A percentile compares a stretch with the other conserved stretches of the same genome.
These are phyloP conservation scores for Blastomyces gilchristii DNA, from an alignment of 2,329 filamentous ascomycete genomes.

Conservation along the genomic window DNA sequence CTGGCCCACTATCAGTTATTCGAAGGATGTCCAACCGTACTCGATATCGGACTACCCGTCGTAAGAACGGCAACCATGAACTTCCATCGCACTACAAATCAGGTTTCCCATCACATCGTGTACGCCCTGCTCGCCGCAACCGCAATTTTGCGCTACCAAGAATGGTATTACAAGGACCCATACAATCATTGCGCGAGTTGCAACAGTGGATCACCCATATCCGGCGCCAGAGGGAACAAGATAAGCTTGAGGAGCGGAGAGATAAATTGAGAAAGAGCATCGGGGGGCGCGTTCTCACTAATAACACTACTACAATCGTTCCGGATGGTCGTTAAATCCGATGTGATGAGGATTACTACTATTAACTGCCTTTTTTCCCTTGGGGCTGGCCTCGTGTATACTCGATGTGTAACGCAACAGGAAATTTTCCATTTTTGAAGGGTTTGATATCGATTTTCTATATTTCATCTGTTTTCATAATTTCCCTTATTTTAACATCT, in stretches of 20 bases:
- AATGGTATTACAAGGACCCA: constrained; percentile 39
- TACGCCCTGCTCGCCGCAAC: constrained; percentile 11
- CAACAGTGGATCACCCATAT: constrained; percentile 38
- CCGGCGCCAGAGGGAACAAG: constrained; percentile 35
- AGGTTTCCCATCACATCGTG: constrained; percentile 5
- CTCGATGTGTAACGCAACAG: background rate
- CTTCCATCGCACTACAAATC: constrained; percentile 15
- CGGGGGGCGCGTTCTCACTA: constrained; percentile 33
- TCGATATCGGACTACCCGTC: constrained; percentile 17
- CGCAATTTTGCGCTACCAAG: constrained; percentile 28
- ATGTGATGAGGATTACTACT: background rate
- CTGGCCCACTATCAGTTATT: constrained; percentile 30
- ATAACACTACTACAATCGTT: constrained; percentile 16
- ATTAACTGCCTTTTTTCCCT: background rate
- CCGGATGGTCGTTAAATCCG: constrained; percentile 13
- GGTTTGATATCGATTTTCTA: constrained; percentile 1
- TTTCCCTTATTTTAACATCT: constrained; percentile 1
- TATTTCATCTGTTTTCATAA: background rate
- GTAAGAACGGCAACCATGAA: constrained; percentile 14
- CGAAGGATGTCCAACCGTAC: constrained; percentile 25
- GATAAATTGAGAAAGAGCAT: constrained; percentile 47
- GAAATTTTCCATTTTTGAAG: background rate
- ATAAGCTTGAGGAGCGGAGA: constrained; percentile 42
- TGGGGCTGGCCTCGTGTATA: background rate
- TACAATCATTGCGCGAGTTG: constrained; percentile 42